phyloP scores from a whole-genome alignment of 768 basidiomycete species.

The Termitomyces sp. region DNA sequence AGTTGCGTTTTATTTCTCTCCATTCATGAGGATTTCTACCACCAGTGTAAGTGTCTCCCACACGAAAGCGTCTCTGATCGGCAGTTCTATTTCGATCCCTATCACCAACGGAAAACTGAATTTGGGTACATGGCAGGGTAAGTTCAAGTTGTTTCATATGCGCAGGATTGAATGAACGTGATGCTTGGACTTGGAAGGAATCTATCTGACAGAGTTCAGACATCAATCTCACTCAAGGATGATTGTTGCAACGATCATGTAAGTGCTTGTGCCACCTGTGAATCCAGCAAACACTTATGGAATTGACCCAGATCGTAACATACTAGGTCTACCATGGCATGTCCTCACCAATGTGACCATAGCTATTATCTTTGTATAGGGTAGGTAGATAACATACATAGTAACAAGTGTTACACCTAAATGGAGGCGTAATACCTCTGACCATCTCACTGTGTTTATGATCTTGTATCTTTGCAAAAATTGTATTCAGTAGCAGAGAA shows the following conservation, averaged over 20 bases:
- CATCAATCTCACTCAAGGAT: slow-evolving; percentile 60
- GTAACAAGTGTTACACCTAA: no score
- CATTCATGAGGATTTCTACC: background rate
- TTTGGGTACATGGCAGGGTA: slow-evolving; percentile 93
- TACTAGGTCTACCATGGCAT: no score
- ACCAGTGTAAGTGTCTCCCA: slow-evolving; percentile 66
- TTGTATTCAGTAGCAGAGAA: background rate
- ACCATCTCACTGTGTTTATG: slow-evolving; percentile 1
- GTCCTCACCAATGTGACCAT: no score
- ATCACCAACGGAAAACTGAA: slow-evolving; percentile 77
- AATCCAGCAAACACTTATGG: background rate
- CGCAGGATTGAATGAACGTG: background rate
- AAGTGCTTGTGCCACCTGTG: slow-evolving; percentile 21
- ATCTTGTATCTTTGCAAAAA: background rate
- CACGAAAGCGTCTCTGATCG: slow-evolving; percentile 84
- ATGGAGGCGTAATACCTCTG: no score
- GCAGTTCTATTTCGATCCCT: slow-evolving; percentile 77
- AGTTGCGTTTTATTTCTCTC: slow-evolving; percentile 23
- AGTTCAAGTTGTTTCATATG: slow-evolving; percentile 9
- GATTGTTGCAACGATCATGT: slow-evolving; percentile 83
- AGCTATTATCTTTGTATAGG: no score
- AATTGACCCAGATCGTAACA: slow-evolving; percentile 1
- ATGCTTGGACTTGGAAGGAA: slow-evolving; percentile 41
- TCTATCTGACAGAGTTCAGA: slow-evolving; percentile 87
- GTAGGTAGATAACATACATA: no score